Conservation (phyloP, 2,329 filamentous ascomycete genomes). For the Aspergillus novoparasiticus region DNA sequence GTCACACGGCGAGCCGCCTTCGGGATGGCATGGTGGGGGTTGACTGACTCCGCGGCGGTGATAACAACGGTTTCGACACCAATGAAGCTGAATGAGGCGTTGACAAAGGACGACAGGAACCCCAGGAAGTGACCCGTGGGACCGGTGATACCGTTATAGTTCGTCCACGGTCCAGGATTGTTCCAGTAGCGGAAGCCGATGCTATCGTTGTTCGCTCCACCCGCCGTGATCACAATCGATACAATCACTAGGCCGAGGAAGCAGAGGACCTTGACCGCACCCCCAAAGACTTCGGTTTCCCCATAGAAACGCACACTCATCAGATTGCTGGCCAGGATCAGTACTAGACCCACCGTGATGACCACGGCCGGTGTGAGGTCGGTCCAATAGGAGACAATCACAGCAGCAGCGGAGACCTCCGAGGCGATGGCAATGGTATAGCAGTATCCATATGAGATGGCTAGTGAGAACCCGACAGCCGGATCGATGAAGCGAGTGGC, state of each 20-base stretch:
- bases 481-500: slow-evolving; percentile 89
- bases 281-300: slow-evolving; percentile 35
- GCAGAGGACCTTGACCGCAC: slow-evolving; percentile 36
- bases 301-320: slow-evolving; percentile 37
- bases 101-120: slow-evolving; percentile 43
- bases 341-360: slow-evolving; percentile 51
- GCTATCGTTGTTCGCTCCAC: slow-evolving; percentile 33
- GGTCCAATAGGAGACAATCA: slow-evolving; percentile 82
- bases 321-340: slow-evolving; percentile 36
- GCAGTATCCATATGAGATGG: slow-evolving; percentile 74
- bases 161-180: slow-evolving; percentile 35
- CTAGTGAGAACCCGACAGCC: slow-evolving; percentile 90
- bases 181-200: slow-evolving; percentile 41
- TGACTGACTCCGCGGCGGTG: slow-evolving; percentile 43
- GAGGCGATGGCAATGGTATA: slow-evolving; percentile 74
- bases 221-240: slow-evolving; percentile 37
- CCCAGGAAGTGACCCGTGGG: slow-evolving; percentile 38
- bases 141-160: slow-evolving; percentile 35
- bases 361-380: slow-evolving; percentile 69
- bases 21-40: slow-evolving; percentile 43
- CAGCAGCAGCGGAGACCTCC: slow-evolving; percentile 80
- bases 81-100: slow-evolving; percentile 45
- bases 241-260: slow-evolving; percentile 33
- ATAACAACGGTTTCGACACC: slow-evolving; percentile 46
- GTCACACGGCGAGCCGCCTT: slow-evolving; percentile 46